Base-by-base conservation (phyloP, 78 protist species). In the Dictyostelium firmibasis region DNA sequence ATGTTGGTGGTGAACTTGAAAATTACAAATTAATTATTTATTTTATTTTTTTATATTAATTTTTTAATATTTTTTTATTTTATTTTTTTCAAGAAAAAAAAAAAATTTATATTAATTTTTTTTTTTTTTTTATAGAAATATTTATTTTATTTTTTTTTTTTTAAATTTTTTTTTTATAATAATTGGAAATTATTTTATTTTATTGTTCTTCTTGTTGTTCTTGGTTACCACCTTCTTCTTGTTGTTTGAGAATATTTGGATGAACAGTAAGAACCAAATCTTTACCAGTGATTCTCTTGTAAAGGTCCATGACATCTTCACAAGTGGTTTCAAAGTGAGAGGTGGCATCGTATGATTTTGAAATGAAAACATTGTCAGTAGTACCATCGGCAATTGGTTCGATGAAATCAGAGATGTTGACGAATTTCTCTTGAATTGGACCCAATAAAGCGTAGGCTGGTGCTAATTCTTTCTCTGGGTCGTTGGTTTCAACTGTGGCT, bases 401-500 rank as follows among this genome's bases (percentile, higher is more conserved):
- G 93, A 53, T 93, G 27, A 85, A 36, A 47, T 95, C 97, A 16
- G 96, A 27, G 67, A 98, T 70, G 1, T 33, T 2, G 38, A 91
- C 67, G 27, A 97, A 97, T 92, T 93, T 95, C 57, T 97, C 97
- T 41, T 86, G 98, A 79, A 98, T 95, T 27, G 83, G 82, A 33
- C 98, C 98, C 25, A 99, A 92, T 43, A 99, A 98, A 36, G 36
- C 44, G 91, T 97, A 92, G 14, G 98, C 99, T 33, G 99, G 96
- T 76, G 70, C 62, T 47, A 99, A 91, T 91, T 99, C 99, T 13
- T 20, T 84, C 62, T 97, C 96, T 10, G 99, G 99, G 60, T 97
- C 86, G 79, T 31, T 50, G 47, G 99, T 97, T 96, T 99, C 99
- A 33, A 99, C 98, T 41, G 67, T 97, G 43, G 99, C 98, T 53